Evolutionary conservation across 1,139 yeast genomes (phyloP).

Genomic region (Blastobotrys aristatus): DNA sequence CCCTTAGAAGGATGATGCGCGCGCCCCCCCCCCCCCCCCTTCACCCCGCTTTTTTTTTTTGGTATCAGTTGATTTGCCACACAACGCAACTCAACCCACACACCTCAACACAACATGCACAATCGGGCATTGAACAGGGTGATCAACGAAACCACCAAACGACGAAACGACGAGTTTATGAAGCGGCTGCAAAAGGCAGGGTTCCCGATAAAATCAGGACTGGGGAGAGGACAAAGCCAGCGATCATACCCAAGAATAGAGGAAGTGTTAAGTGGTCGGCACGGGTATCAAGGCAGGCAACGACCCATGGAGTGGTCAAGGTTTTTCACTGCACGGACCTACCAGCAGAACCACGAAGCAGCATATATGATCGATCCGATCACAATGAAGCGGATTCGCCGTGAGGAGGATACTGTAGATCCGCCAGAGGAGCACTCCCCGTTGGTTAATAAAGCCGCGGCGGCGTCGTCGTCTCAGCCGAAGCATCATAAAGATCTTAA

Average conservation of each 20-base stretch:
- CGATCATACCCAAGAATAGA: not conserved
- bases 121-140: not conserved
- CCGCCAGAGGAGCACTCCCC: slow-evolving; percentile 1
- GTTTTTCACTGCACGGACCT: slow-evolving; percentile 2
- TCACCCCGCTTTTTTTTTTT: too few relatives aligned
- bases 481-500: too few relatives aligned
- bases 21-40: too few relatives aligned
- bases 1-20: too few relatives aligned
- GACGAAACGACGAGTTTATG: not conserved
- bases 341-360: not conserved
- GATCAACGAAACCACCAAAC: not conserved
- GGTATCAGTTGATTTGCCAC: too few relatives aligned
- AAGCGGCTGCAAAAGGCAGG: not conserved
- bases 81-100: too few relatives aligned
- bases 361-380: slow-evolving; percentile 14
- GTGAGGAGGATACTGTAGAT: not conserved
- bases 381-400: slow-evolving; percentile 2
- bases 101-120: too few relatives aligned
- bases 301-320: slow-evolving; percentile 5
- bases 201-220: not conserved
- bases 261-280: not conserved
- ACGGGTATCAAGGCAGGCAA: slow-evolving; percentile 7
- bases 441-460: not conserved
- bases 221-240: not conserved
- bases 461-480: too few relatives aligned